A percentile compares a stretch with the other conserved stretches of the same genome.
These are phyloP conservation scores for Candida michaelii DNA, from an alignment of 805 yeast genomes.

Conservation along the genomic window DNA sequence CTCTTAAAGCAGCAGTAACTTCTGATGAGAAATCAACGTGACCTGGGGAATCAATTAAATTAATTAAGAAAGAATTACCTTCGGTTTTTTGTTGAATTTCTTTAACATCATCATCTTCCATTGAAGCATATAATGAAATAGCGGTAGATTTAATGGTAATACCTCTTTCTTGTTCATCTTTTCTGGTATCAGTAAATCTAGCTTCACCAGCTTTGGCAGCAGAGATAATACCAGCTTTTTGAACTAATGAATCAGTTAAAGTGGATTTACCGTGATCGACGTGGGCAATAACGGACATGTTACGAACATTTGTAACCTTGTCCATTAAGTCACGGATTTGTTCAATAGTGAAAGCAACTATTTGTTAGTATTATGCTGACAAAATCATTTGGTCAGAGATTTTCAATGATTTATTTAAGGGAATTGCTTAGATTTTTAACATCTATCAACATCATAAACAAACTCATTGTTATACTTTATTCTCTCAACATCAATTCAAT, in stretches of 20 bases:
- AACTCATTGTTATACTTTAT: too few relatives aligned
- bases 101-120: conserved; percentile 81
- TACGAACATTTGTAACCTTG: conserved; percentile 99
- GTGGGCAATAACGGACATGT: conserved; percentile 99
- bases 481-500: background rate
- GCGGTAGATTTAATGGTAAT: conserved; percentile 99
- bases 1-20: conserved; percentile 99
- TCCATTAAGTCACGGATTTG: conserved; percentile 99
- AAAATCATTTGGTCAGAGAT: background rate
- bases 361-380: conserved; percentile 25
- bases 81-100: conserved; percentile 89
- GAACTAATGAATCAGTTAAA: conserved; percentile 98
- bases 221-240: conserved; percentile 98
- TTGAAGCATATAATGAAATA: conserved; percentile 89
- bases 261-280: conserved; percentile 99
- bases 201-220: conserved; percentile 99
- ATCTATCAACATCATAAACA: too few relatives aligned
- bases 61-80: conserved; percentile 93
- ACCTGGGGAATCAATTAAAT: conserved; percentile 99
- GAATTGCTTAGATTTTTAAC: too few relatives aligned
- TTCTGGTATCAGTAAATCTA: conserved; percentile 99
- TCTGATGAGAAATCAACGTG: conserved; percentile 99
- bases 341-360: conserved; percentile 54
- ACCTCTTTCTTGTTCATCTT: conserved; percentile 99
- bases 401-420: too few relatives aligned